Percentiles rank a stretch among this genome's conserved stretches.
Conservation (phyloP, 371 early-diverging fungal species). For the Mortierella sp. region DNA sequence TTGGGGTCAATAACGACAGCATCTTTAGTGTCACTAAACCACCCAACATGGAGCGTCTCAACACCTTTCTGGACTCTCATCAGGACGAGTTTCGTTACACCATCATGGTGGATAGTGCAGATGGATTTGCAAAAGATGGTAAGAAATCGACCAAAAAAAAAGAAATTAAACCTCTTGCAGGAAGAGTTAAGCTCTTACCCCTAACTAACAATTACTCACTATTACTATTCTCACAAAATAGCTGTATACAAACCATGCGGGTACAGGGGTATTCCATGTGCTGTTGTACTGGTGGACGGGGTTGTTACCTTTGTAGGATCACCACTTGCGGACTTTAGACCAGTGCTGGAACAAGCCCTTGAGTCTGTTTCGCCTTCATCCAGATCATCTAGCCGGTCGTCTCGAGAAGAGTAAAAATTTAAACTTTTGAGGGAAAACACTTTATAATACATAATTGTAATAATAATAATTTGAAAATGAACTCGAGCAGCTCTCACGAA, state of each 20-base stretch:
- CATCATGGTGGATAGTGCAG: conserved; percentile 41
- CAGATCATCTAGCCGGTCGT: conserved; percentile 17
- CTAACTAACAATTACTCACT: neutral
- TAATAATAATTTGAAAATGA: neutral
- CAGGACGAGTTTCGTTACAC: conserved; percentile 44
- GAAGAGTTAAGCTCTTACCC: neutral
- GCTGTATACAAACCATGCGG: conserved; percentile 43
- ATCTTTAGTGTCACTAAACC: conserved; percentile 44
- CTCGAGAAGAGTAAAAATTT: conserved; percentile 22
- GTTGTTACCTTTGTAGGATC: conserved; percentile 44
- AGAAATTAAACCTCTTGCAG: neutral
- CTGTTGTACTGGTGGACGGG: conserved; percentile 41
- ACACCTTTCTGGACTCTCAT: conserved; percentile 36
- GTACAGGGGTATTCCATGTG: conserved; percentile 50
- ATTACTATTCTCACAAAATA: neutral
- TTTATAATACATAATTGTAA: neutral
- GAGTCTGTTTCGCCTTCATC: conserved; percentile 18
- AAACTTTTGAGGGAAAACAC: neutral
- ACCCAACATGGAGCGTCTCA: conserved; percentile 35
- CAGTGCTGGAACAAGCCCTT: conserved; percentile 33
- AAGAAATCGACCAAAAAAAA: no score
- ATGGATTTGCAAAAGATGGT: conserved; percentile 55
- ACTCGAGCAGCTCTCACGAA: neutral
- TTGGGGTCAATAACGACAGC: conserved; percentile 54
- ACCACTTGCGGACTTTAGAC: conserved; percentile 32